These are phyloP conservation scores for Penicillium psychrosexuale DNA, from an alignment of 2,329 filamentous ascomycete species.

Conservation along the genomic window DNA sequence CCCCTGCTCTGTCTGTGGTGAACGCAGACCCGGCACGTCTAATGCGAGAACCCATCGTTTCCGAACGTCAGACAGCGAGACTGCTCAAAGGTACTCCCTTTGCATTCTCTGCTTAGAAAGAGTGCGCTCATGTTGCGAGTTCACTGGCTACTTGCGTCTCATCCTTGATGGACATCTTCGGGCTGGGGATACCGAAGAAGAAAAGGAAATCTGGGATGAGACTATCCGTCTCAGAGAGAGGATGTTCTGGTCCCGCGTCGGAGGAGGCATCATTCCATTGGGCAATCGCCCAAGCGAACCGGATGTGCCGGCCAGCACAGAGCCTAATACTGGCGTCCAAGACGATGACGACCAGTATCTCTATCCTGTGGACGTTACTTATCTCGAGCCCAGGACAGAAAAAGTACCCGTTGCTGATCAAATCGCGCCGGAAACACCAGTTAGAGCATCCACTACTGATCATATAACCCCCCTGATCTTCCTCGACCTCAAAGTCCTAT, in stretches of 20 bases:
- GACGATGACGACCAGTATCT: slow-evolving; percentile 1
- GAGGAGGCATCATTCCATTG: slow-evolving; percentile 80
- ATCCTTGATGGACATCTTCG: slow-evolving; percentile 91
- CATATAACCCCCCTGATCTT: not conserved
- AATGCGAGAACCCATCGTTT: slow-evolving; percentile 84
- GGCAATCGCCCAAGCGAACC: slow-evolving; percentile 33
- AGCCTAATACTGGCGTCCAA: slow-evolving; percentile 1
- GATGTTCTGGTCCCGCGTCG: slow-evolving; percentile 95
- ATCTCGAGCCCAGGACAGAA: slow-evolving; percentile 5
- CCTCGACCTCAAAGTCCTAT: slow-evolving; percentile 8
- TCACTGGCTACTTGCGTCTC: slow-evolving; percentile 85
- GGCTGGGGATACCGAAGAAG: slow-evolving; percentile 75
- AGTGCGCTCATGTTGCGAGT: slow-evolving; percentile 85
- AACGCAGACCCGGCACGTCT: slow-evolving; percentile 66
- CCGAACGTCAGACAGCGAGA: slow-evolving; percentile 80
- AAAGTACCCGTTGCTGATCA: not conserved
- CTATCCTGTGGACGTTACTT: slow-evolving; percentile 8
- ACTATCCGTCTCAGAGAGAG: slow-evolving; percentile 83
- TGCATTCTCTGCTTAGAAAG: slow-evolving; percentile 84
- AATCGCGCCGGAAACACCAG: not conserved
- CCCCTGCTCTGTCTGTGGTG: slow-evolving; percentile 85
- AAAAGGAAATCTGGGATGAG: slow-evolving; percentile 91
- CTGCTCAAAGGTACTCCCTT: slow-evolving; percentile 82
- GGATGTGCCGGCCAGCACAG: slow-evolving; percentile 16
- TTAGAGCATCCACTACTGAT: not conserved